Percentiles rank a stretch among this genome's conserved stretches.
Evolutionary conservation across 257 asterid species (phyloP).

Genomic region (Fraxinus excelsior): DNA sequence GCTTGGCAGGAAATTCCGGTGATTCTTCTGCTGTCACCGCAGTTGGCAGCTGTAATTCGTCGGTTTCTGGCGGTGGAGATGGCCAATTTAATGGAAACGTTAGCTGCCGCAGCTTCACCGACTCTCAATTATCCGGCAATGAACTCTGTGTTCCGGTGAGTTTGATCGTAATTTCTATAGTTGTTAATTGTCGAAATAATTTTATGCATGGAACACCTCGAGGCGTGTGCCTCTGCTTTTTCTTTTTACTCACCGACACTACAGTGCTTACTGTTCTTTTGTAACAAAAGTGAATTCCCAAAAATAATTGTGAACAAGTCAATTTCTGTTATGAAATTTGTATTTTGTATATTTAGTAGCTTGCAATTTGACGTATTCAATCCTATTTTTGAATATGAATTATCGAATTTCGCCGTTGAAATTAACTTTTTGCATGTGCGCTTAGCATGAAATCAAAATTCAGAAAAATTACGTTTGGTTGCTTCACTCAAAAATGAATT

Average conservation of each 20-base stretch:
- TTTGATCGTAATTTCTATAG: not conserved
- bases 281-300: constrained; percentile 20
- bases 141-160: constrained; percentile 93
- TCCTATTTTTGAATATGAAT: not conserved
- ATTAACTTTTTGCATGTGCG: constrained; percentile 1
- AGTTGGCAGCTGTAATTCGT: constrained; percentile 81
- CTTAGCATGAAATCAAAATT: not conserved
- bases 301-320: not conserved
- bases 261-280: not conserved
- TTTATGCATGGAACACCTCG: constrained; percentile 43
- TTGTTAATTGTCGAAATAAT: not conserved
- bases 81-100: constrained; percentile 62
- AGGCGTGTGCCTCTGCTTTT: constrained; percentile 36
- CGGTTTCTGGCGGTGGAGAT: constrained; percentile 67
- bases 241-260: constrained; percentile 36
- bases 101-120: constrained; percentile 84
- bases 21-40: constrained; percentile 74
- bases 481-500: not conserved
- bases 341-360: constrained; percentile 6
- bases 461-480: not conserved
- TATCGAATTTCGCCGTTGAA: not conserved
- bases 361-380: not conserved
- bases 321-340: constrained; percentile 2
- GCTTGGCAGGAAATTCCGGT: constrained; percentile 57
- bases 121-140: constrained; percentile 68